Evolutionary conservation across 176 grass and related monocot genomes (phyloP), one percentile per base, ranked within the genome.

Genomic region (Phyllostachys edulis): DNA sequence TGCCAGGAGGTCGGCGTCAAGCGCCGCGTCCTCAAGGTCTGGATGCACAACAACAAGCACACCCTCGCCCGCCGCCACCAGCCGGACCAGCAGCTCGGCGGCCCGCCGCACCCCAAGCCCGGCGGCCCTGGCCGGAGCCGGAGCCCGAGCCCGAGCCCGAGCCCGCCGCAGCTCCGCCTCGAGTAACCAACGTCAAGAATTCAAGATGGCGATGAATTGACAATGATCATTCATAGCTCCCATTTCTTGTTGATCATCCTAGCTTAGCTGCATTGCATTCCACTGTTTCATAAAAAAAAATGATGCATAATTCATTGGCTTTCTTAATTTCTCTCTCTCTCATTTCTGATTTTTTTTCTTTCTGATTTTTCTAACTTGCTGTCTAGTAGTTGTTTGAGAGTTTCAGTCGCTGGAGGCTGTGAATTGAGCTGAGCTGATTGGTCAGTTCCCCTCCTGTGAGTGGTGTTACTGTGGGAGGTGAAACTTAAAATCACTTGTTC

Each of bases 1-100:
- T 97, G 94, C 83, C 83, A 85, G 76, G 94, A 97, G 88, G 89
- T 97, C 26, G 94, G 94, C n/a, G 88, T 97, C 16, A 94, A 90
- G 85, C 88, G 92, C 38, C 89, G 92, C 34, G 92, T 94, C 16
- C 91, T 96, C 80, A 96, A 96, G 86, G 94, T 96, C 16, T 96
- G 94, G 94, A 96, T 96, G 94, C 91, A 96, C 79, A 93, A 96
- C 81, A 93, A 96, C 89, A 96, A 96, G 84, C 93, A 95, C 71
- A 94, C 77, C 71, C 84, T 97, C 65, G 85, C 94, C 9, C 88
- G 85, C 80, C 89, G 77, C 68, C 34, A 59, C 37, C 76, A 49
- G 62, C 41, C 24, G 26, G 5, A 62, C 27, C 81, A 63, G 34
- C 75, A 75, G 23, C 84, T 44, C 0, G 49, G n/a, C 61, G 66